phyloP scores from a whole-genome alignment of 2,329 filamentous ascomycete species.

The Fusarium cicatricum region DNA sequence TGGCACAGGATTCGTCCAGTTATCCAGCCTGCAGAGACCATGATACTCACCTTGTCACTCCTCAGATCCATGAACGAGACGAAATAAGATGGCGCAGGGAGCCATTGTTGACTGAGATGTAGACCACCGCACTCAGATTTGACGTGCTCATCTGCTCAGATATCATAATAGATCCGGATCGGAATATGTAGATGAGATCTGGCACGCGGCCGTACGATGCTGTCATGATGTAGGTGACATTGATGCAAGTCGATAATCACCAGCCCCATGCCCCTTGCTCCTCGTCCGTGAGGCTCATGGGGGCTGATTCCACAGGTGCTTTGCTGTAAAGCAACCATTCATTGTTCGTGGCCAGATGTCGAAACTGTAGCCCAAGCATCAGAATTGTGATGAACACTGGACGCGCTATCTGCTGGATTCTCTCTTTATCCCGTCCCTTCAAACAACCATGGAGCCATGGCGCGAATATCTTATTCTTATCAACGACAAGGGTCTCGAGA shows the following conservation, averaged over 20 bases:
- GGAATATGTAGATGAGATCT: conserved; percentile 14
- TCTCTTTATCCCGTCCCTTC: too few relatives aligned
- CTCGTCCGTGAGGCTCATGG: not conserved
- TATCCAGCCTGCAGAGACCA: not conserved
- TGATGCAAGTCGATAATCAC: conserved; percentile 5
- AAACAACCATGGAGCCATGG: too few relatives aligned
- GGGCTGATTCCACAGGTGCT: not conserved
- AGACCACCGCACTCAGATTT: not conserved
- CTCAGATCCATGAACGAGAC: conserved; percentile 1
- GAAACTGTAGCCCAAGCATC: too few relatives aligned
- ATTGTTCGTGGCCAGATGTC: too few relatives aligned
- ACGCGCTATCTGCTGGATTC: too few relatives aligned
- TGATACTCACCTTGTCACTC: not conserved
- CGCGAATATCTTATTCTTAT: too few relatives aligned
- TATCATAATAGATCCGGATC: conserved; percentile 4
- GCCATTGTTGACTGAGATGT: conserved; percentile 1
- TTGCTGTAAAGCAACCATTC: too few relatives aligned
- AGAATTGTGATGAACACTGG: too few relatives aligned
- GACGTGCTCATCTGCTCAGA: not conserved
- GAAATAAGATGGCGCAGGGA: conserved; percentile 4
- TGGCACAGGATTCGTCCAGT: conserved; percentile 2
- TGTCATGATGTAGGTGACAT: conserved; percentile 4
- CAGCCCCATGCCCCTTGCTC: not conserved
- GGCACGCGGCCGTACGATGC: conserved; percentile 13
- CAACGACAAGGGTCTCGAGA: too few relatives aligned